Percentiles rank a stretch among this genome's conserved stretches.
Evolutionary conservation across 2,329 filamentous ascomycete genomes (phyloP).

Genomic region (Fusarium pseudograminearum): DNA sequence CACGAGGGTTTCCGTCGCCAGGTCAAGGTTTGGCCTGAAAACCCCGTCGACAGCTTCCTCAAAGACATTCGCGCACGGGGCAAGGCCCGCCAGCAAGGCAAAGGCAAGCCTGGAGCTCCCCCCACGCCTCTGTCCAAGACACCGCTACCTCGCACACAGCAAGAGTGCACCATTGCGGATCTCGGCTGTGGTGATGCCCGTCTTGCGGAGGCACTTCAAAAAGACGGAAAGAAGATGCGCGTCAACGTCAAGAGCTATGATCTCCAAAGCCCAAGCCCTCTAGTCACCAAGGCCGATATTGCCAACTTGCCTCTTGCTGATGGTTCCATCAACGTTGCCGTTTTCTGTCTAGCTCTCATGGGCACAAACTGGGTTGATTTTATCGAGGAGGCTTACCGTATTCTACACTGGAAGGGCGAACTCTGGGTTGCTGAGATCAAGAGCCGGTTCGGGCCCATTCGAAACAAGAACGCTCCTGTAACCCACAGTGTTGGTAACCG

Average conservation of each 20-base stretch:
- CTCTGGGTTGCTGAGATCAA: conserved; percentile 99
- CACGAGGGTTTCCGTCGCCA: conserved; percentile 96
- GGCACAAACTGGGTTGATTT: conserved; percentile 99
- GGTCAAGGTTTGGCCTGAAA: conserved; percentile 95
- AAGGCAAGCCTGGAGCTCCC: conserved; percentile 48
- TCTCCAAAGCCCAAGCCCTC: conserved; percentile 78
- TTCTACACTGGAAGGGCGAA: conserved; percentile 93
- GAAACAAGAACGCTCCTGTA: conserved; percentile 59
- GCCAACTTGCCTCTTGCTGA: conserved; percentile 82
- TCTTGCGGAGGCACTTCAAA: conserved; percentile 76
- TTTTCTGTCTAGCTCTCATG: conserved; percentile 98
- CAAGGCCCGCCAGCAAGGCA: conserved; percentile 57
- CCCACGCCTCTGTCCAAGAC: conserved; percentile 48
- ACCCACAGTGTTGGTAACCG: conserved; percentile 79
- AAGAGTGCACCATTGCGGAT: conserved; percentile 84
- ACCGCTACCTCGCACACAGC: conserved; percentile 78
- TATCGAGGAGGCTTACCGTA: conserved; percentile 92
- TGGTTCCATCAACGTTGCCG: conserved; percentile 82
- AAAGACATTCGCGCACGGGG: conserved; percentile 76
- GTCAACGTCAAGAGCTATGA: conserved; percentile 88
- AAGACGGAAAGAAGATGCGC: conserved; percentile 73
- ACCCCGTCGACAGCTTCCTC: conserved; percentile 92
- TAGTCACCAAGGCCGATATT: conserved; percentile 91
- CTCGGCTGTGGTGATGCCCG: conserved; percentile 93
- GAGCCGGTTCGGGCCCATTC: conserved; percentile 75